phyloP scores from a whole-genome alignment of 2,329 filamentous ascomycete genomes.

The Zymoseptoria ardabiliae region DNA sequence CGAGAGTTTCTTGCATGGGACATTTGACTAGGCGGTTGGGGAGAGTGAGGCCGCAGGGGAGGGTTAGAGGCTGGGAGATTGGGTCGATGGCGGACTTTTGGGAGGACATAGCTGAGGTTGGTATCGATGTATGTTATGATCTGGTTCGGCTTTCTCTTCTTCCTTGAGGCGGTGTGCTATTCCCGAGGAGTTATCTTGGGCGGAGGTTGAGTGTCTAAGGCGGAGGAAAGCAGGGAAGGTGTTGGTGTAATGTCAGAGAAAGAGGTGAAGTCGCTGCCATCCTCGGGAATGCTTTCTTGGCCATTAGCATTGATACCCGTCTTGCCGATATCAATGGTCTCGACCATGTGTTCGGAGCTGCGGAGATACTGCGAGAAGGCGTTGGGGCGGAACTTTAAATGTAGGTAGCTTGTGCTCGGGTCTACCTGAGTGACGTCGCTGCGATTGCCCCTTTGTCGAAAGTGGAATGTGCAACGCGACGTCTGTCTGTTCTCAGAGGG shows the following conservation, averaged over 20 bases:
- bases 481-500: too few relatives aligned
- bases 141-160: not conserved
- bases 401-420: too few relatives aligned
- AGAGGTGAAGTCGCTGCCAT: not conserved
- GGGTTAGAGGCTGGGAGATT: constrained; percentile 18
- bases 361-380: not conserved
- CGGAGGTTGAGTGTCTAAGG: not conserved
- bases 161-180: not conserved
- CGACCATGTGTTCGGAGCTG: not conserved
- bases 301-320: not conserved
- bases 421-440: too few relatives aligned
- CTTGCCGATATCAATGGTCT: not conserved
- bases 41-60: constrained; percentile 26
- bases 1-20: constrained; percentile 37
- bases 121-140: not conserved
- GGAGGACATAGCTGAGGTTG: not conserved
- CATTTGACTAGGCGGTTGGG: constrained; percentile 38
- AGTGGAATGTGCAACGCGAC: too few relatives aligned
- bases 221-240: not conserved
- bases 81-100: constrained; percentile 11
- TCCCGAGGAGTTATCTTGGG: not conserved
- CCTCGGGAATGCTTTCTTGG: not conserved
- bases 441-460: too few relatives aligned
- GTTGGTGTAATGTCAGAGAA: not conserved
- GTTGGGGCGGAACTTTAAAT: not conserved